A percentile compares a stretch with the other conserved stretches of the same genome.
phyloP scores from a whole-genome alignment of 176 grass and related monocot genomes.

The Alloteropsis semialata region DNA sequence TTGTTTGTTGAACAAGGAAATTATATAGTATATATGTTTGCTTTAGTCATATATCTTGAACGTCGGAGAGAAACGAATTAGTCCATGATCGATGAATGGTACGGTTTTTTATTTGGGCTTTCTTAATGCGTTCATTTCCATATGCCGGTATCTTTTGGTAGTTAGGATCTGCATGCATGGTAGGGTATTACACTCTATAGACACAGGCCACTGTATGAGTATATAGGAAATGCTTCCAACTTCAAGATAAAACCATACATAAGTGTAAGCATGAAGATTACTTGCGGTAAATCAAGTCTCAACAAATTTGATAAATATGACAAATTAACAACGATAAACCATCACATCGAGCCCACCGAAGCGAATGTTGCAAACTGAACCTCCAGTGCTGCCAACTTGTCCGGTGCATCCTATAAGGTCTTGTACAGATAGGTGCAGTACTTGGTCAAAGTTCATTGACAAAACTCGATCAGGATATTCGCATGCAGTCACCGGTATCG shows the following conservation, averaged over 20 bases:
- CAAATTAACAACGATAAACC: too few species aligned
- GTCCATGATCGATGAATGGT: neutral
- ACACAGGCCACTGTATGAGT: neutral
- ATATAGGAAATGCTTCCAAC: conserved; percentile 23
- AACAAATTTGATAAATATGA: too few species aligned
- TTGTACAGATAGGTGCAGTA: too few species aligned
- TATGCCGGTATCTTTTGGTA: neutral
- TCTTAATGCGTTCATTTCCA: neutral
- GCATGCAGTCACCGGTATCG: too few species aligned
- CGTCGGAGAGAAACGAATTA: neutral
- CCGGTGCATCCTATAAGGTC: too few species aligned
- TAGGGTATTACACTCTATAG: too few species aligned
- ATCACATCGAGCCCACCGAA: too few species aligned
- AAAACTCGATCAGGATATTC: too few species aligned
- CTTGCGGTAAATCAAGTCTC: neutral
- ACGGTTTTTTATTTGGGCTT: neutral
- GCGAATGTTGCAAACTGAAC: too few species aligned
- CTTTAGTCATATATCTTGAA: neutral
- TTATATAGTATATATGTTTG: too few species aligned
- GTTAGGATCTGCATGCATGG: neutral
- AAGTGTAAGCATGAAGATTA: neutral
- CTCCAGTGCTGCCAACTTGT: too few species aligned
- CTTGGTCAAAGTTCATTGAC: too few species aligned
- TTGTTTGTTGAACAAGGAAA: neutral
- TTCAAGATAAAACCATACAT: conserved; percentile 1